Conservation (phyloP, 257 asterid species). For the Solanum appendiculatum region DNA sequence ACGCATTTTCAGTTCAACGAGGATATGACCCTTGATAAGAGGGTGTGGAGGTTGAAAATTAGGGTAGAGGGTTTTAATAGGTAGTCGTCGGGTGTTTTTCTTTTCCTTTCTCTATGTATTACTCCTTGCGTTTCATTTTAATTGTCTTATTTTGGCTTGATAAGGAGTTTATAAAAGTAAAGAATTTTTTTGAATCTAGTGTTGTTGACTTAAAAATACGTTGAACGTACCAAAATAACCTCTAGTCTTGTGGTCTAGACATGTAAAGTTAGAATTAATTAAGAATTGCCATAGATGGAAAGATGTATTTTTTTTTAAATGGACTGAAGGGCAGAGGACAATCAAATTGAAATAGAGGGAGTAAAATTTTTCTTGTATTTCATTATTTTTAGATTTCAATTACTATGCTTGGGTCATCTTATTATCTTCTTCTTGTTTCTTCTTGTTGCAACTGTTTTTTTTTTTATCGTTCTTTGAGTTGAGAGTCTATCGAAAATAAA, state of each 20-base stretch:
- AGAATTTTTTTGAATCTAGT: rapidly evolving
- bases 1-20: not conserved
- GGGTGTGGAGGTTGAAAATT: not conserved
- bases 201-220: not conserved
- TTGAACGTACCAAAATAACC: rapidly evolving
- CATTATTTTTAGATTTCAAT: not conserved
- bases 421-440: not conserved
- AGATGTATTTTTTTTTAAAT: not conserved
- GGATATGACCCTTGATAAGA: not conserved
- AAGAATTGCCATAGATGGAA: not conserved
- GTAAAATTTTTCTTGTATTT: no score
- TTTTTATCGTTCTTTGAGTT: not conserved
- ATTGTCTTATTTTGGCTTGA: not conserved
- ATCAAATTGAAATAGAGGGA: not conserved
- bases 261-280: not conserved
- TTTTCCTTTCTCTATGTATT: not conserved
- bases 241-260: not conserved
- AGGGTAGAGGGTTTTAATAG: not conserved
- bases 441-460: not conserved
- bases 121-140: not conserved
- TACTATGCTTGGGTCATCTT: not conserved
- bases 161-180: not conserved
- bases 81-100: rapidly evolving
- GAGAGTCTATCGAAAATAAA: not conserved
- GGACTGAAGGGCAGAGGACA: not conserved